A percentile compares a stretch with the other conserved stretches of the same genome.
These are phyloP conservation scores for Rhytidhysteron rufulum DNA, from an alignment of 2,329 filamentous ascomycete species.

Conservation along the genomic window DNA sequence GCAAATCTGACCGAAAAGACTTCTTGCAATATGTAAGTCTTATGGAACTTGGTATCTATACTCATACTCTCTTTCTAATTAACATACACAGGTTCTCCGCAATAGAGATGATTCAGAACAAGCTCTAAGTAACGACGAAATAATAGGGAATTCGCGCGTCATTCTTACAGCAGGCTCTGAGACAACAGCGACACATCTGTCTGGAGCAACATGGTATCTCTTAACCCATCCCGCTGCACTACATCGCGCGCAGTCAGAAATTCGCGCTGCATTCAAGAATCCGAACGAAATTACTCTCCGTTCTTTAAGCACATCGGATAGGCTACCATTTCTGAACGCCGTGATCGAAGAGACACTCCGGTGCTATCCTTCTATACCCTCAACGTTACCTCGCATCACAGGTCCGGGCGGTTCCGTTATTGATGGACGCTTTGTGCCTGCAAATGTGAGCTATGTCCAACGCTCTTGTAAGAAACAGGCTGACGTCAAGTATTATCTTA, in stretches of 20 bases:
- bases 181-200: constrained; percentile 18
- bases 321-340: constrained; percentile 5
- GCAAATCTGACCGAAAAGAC: background rate
- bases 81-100: background rate
- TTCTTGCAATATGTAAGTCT: background rate
- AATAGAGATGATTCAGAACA: background rate
- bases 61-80: background rate
- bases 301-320: constrained; percentile 1
- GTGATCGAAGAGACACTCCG: constrained; percentile 14
- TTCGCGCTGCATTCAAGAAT: constrained; percentile 12
- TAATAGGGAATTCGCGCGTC: background rate
- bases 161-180: constrained; percentile 19
- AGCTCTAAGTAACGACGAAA: background rate
- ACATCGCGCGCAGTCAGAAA: constrained; percentile 10
- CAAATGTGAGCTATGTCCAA: constrained; percentile 12
- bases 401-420: constrained; percentile 11
- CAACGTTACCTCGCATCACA: constrained; percentile 4
- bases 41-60: background rate
- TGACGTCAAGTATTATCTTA: too few species aligned
- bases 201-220: constrained; percentile 13
- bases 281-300: constrained; percentile 14
- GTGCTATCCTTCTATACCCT: constrained; percentile 12
- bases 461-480: too few species aligned
- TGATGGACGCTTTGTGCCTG: constrained; percentile 12
- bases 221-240: constrained; percentile 9